These are phyloP conservation scores for Kockiozyma suomiensis DNA, from an alignment of 805 yeast genomes.

Conservation along the genomic window DNA sequence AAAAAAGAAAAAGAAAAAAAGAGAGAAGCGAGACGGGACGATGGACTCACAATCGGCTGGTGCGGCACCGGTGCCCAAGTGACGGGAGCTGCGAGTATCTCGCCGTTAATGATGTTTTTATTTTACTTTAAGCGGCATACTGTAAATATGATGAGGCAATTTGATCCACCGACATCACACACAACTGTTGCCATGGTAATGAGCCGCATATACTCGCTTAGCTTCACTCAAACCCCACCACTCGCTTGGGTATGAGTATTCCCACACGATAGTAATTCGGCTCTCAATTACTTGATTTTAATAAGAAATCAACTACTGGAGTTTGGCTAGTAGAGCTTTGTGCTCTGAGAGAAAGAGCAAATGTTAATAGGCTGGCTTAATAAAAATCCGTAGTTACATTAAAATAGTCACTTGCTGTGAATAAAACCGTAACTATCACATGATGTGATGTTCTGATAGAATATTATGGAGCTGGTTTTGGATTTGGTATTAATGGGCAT, in stretches of 20 bases:
- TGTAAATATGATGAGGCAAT: not conserved
- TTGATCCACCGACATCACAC: not conserved
- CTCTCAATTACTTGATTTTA: too few species aligned
- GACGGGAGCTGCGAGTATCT: not conserved
- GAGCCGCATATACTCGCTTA: not conserved
- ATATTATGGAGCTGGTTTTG: too few species aligned
- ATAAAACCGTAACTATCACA: too few species aligned
- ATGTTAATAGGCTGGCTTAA: too few species aligned
- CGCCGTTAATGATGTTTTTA: not conserved
- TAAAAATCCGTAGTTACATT: too few species aligned
- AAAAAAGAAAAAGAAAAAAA: not conserved
- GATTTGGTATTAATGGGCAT: conserved; percentile 33
- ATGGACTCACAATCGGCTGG: not conserved
- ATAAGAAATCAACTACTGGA: too few species aligned
- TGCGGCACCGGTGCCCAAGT: conserved; percentile 1
- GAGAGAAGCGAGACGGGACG: not conserved
- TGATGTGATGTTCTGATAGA: too few species aligned
- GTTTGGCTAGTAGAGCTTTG: too few species aligned
- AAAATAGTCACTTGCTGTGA: too few species aligned
- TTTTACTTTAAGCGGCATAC: not conserved
- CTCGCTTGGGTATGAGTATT: not conserved
- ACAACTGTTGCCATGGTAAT: not conserved
- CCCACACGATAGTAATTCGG: too few species aligned
- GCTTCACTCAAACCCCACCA: not conserved
- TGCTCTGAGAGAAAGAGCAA: too few species aligned